phyloP scores from a whole-genome alignment of 106 monocot species.

The Iris macrosiphon region DNA sequence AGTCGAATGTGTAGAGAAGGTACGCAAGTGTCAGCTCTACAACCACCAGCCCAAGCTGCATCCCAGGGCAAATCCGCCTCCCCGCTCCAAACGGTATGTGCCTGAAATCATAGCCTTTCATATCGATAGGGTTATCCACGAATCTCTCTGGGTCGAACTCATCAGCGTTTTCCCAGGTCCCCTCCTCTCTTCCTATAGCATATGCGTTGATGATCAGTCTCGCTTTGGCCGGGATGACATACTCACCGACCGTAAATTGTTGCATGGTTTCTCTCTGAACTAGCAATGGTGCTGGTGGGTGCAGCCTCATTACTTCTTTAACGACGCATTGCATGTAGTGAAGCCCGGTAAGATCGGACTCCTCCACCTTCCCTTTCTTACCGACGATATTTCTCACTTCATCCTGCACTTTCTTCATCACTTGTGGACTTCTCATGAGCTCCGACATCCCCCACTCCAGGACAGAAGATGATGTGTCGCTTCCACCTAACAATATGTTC shows the following conservation, averaged over 20 bases:
- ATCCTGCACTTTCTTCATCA: slow-evolving; percentile 5
- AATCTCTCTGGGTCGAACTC: slow-evolving; percentile 13
- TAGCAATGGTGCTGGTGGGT: slow-evolving; percentile 15
- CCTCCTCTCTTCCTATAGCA: slow-evolving; percentile 22
- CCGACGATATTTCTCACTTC: not conserved
- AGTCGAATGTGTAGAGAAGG: slow-evolving; percentile 6
- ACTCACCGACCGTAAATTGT: slow-evolving; percentile 6
- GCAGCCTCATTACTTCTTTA: slow-evolving; percentile 15
- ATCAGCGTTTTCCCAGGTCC: slow-evolving; percentile 16
- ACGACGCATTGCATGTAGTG: slow-evolving; percentile 12
- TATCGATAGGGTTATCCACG: not conserved
- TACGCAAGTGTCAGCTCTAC: slow-evolving; percentile 8
- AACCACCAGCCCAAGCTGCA: not conserved
- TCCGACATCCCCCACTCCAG: slow-evolving; percentile 10
- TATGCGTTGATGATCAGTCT: slow-evolving; percentile 21
- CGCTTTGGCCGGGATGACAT: slow-evolving; percentile 7
- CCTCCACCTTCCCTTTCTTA: not conserved
- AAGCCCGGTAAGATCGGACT: slow-evolving; percentile 12
- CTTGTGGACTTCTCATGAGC: not conserved
- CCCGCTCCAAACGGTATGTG: slow-evolving; percentile 9
- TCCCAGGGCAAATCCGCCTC: slow-evolving; percentile 7
- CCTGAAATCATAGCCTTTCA: slow-evolving; percentile 5
- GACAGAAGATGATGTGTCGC: not conserved
- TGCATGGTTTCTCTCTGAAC: slow-evolving; percentile 14
- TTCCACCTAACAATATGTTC: slow-evolving; percentile 10